These are phyloP conservation scores for Trichoderma breve DNA, from an alignment of 2,329 filamentous ascomycete species.

Conservation along the genomic window DNA sequence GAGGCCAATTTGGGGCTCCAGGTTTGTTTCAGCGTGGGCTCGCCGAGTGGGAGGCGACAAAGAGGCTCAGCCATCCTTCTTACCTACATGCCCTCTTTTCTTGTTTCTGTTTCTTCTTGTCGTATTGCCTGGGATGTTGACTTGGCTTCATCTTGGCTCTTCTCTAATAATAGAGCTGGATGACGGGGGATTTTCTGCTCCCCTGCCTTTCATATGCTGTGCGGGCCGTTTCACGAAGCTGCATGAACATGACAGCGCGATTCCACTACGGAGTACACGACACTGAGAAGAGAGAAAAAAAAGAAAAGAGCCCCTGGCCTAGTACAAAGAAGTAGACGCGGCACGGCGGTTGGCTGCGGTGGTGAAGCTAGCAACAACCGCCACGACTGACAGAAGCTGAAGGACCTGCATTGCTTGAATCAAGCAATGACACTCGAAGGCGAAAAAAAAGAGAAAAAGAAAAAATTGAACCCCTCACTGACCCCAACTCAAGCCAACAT, in stretches of 20 bases:
- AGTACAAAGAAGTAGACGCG: background rate
- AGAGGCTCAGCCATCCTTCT: background rate
- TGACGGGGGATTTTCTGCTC: background rate
- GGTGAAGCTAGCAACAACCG: background rate
- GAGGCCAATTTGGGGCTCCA: background rate
- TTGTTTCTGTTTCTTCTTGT: background rate
- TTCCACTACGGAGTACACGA: background rate
- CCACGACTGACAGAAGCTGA: background rate
- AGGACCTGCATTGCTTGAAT: background rate
- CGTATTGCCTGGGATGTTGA: background rate
- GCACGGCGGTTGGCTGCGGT: constrained; percentile 2
- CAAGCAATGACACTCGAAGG: background rate
- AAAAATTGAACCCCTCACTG: background rate
- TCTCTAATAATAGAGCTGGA: background rate
- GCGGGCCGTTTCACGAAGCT: background rate
- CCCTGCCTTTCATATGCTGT: background rate
- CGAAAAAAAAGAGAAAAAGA: background rate
- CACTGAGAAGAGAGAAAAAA: background rate
- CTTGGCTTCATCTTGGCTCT: background rate
- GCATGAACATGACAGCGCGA: background rate
- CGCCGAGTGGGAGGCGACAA: constrained; percentile 7
- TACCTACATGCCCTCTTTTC: background rate
- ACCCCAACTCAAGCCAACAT: background rate
- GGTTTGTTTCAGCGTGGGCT: constrained; percentile 12
- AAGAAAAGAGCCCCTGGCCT: background rate